Evolutionary conservation across 176 grass and related monocot genomes (phyloP), one percentile per base, ranked within the genome.

Genomic region (Oropetium thomaeum): DNA sequence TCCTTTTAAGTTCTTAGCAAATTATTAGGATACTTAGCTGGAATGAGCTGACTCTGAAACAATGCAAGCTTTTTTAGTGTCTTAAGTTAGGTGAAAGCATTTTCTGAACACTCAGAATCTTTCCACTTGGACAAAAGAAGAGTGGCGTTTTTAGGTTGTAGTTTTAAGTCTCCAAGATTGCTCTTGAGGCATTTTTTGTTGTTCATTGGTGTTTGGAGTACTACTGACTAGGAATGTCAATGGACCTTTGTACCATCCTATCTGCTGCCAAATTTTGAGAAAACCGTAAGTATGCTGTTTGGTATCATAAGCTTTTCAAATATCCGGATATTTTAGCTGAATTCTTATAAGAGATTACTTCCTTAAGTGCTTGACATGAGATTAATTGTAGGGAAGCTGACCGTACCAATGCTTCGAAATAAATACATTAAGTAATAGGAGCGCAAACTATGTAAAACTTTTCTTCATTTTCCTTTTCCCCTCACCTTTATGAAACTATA

Each of bases 401-500:
- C 44, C 7, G 13, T 44, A 43, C 13, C 65, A 27, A 45, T 55
- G 27, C 27, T 42, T 10, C 55, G 35, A 48, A 67, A 11, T 57
- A 65, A 68, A 19, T 38, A 15, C 4, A 3, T 2, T 5, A 22
- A 35, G 16, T 73, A 40, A 74, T 13, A 39, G 41, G 42, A 60
- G 48, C 52, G 51, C 34, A 38, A 35, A n/a, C 5, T 55, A 15
- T 37, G 19, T 42, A 33, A 4, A 66, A 4, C 10, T 23, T 61
- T 80, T 52, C 51, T 33, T 65, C 0, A 32, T 33, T 57, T 57
- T 1, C 30, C 67, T 31, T 32, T 73, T 27, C 9, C 28, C 49
- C 30, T 32, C 51, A 51, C 44, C 37, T 76, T 78, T 67, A 67
- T 66, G 76, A 30, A 59, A 17, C 30, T 37, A 47, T 9, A 34